Evolutionary conservation across 192 early-diverging fungal species (phyloP).

Genomic region (Powellomyces hirtus): DNA sequence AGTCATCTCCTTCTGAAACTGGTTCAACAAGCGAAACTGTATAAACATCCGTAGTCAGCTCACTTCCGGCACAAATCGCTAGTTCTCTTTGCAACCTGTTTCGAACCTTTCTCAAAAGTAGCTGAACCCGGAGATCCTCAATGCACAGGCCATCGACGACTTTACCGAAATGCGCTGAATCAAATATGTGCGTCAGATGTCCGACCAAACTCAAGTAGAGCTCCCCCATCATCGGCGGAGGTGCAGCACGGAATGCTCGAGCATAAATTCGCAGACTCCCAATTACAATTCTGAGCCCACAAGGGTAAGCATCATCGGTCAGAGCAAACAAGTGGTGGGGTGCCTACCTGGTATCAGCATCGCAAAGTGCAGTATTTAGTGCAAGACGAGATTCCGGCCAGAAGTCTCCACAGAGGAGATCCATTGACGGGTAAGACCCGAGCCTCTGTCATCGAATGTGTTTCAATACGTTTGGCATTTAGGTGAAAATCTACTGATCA

Average conservation of each 20-base stretch:
- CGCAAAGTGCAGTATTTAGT: slow-evolving; percentile 35
- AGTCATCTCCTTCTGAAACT: slow-evolving; percentile 50
- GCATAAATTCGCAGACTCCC: slow-evolving; percentile 40
- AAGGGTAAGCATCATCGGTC: neutral
- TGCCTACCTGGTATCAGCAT: slow-evolving; percentile 40
- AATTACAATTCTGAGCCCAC: slow-evolving; percentile 25
- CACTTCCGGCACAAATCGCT: neutral
- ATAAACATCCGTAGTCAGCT: neutral
- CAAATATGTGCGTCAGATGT: slow-evolving; percentile 35
- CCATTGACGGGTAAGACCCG: slow-evolving; percentile 37
- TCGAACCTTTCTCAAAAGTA: slow-evolving; percentile 40
- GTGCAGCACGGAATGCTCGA: slow-evolving; percentile 45
- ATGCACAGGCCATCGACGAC: slow-evolving; percentile 29
- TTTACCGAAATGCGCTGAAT: slow-evolving; percentile 28
- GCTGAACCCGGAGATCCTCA: slow-evolving; percentile 30
- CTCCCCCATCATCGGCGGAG: slow-evolving; percentile 50
- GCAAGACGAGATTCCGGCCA: slow-evolving; percentile 43
- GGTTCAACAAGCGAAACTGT: slow-evolving; percentile 52
- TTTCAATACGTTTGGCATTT: no score
- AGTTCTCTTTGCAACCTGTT: neutral
- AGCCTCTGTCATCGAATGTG: no score
- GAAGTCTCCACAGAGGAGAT: slow-evolving; percentile 51
- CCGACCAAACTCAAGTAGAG: slow-evolving; percentile 43
- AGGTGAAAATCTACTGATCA: no score
- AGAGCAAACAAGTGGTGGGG: neutral